phyloP scores from a whole-genome alignment of 257 asterid genomes.

The Phtheirospermum japonicum region DNA sequence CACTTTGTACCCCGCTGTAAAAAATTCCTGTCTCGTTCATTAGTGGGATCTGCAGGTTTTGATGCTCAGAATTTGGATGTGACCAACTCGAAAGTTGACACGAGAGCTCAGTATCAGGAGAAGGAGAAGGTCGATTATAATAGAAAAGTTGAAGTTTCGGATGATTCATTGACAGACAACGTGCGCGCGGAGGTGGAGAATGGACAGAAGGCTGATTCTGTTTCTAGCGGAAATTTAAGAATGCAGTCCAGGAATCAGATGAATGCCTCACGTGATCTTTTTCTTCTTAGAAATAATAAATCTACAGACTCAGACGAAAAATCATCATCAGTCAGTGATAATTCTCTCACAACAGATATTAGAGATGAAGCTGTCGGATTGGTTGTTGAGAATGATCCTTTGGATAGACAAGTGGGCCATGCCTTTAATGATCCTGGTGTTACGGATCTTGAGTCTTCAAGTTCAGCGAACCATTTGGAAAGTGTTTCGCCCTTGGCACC shows the following conservation, averaged over 20 bases:
- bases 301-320: constrained; percentile 34
- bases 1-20: background rate
- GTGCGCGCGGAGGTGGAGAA: constrained; percentile 33
- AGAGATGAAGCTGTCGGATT: constrained; percentile 33
- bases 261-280: constrained; percentile 45
- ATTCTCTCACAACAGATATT: constrained; percentile 28
- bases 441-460: constrained; percentile 37
- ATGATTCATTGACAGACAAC: constrained; percentile 32
- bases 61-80: constrained; percentile 33
- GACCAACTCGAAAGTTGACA: constrained; percentile 34
- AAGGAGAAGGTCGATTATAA: constrained; percentile 28
- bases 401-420: constrained; percentile 37
- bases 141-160: constrained; percentile 35
- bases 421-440: constrained; percentile 32
- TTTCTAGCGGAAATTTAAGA: constrained; percentile 36
- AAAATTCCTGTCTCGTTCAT: background rate
- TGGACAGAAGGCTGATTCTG: constrained; percentile 31
- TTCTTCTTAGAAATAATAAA: constrained; percentile 40
- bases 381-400: constrained; percentile 34
- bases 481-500: constrained; percentile 34
- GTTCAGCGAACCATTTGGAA: constrained; percentile 34
- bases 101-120: constrained; percentile 28
- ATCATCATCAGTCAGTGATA: constrained; percentile 32
- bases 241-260: constrained; percentile 37
- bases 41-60: constrained; percentile 35